Conservation (phyloP, 768 basidiomycete species). For the Amyloporia xantha region DNA sequence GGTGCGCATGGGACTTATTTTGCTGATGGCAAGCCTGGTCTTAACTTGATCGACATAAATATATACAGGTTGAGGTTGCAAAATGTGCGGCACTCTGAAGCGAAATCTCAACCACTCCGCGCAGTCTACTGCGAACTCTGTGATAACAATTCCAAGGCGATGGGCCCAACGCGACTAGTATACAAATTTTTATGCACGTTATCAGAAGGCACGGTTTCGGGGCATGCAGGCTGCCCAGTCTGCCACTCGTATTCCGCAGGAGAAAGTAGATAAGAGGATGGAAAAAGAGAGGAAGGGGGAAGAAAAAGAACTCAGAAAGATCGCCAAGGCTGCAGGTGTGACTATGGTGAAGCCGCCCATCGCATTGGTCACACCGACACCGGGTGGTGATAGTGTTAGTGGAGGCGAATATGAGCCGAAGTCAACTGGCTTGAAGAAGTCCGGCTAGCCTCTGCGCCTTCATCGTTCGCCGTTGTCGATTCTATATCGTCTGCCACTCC, state of each 20-base stretch:
- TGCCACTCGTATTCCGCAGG: slow-evolving; percentile 45
- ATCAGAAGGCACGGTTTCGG: slow-evolving; percentile 74
- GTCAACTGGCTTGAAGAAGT: slow-evolving; percentile 31
- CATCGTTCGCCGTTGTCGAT: slow-evolving; percentile 10
- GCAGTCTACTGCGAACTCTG: slow-evolving; percentile 80
- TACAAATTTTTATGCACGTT: slow-evolving; percentile 83
- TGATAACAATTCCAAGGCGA: slow-evolving; percentile 81
- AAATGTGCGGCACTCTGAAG: slow-evolving; percentile 57
- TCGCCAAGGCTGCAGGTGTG: slow-evolving; percentile 77
- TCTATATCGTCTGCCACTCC: too few relatives aligned
- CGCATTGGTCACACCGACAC: slow-evolving; percentile 10
- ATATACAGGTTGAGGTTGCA: slow-evolving; percentile 51
- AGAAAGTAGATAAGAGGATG: slow-evolving; percentile 66
- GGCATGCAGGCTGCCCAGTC: slow-evolving; percentile 78
- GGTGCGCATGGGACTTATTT: slow-evolving; percentile 35
- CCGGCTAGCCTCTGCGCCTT: slow-evolving; percentile 29
- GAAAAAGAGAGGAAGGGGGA: slow-evolving; percentile 84
- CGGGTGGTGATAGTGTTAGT: too few relatives aligned
- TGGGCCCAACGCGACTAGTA: slow-evolving; percentile 87
- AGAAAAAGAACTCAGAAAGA: slow-evolving; percentile 78
- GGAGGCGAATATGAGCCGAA: slow-evolving; percentile 5
- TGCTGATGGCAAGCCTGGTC: too few relatives aligned
- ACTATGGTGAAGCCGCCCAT: slow-evolving; percentile 41
- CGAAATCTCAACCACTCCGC: slow-evolving; percentile 61
- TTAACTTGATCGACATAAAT: background rate